Evolutionary conservation across 225 moss, liverwort and hornwort species (phyloP), one percentile per base, ranked within the genome.

Genomic region (Physcomitrium patens): DNA sequence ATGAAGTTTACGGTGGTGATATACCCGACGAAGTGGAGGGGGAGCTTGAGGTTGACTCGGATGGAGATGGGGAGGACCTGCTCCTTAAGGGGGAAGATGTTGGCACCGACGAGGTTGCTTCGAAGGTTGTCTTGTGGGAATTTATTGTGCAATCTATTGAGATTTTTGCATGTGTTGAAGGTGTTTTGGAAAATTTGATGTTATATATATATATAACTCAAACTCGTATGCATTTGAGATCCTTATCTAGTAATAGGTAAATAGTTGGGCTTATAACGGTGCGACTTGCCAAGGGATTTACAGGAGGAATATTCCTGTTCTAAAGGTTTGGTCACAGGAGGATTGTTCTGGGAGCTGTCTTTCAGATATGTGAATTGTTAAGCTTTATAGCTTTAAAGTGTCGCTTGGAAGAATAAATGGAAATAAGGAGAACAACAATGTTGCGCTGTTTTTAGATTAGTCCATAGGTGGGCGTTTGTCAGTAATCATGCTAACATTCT

Each of bases 1-100:
- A 95, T 68, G 94, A 95, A 86, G 94, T 95, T 15, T 95, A 95
- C 80, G 94, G 94, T 12, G 94, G 91, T 64, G 92, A 95, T 68
- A 95, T 95, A 83, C 94, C 94, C 52, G 92, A 89, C 76, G 94
- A 89, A 68, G 91, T 91, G 57, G 94, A 95, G 77, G 94, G 92
- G 54, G 94, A 95, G 78, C 72, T 95, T 70, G 92, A 92, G 79
- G 91, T 84, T 26, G 94, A 95, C 78, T 91, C 92, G 3, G 92
- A 92, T 64, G 92, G 89, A 58, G 91, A 95, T 79, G 84, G 87
- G 0, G 94, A 95, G 55, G 94, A 95, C 82, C 83, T 80, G 55
- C 64, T 87, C 23, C 81, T 86, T 54, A 91, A 92, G 82, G 91
- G 81, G 27, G 91, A 91, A 37, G 88, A 91, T 67, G 68, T 82